Conservation (phyloP, 2,329 filamentous ascomycete genomes). For the Meredithiella fracta region DNA sequence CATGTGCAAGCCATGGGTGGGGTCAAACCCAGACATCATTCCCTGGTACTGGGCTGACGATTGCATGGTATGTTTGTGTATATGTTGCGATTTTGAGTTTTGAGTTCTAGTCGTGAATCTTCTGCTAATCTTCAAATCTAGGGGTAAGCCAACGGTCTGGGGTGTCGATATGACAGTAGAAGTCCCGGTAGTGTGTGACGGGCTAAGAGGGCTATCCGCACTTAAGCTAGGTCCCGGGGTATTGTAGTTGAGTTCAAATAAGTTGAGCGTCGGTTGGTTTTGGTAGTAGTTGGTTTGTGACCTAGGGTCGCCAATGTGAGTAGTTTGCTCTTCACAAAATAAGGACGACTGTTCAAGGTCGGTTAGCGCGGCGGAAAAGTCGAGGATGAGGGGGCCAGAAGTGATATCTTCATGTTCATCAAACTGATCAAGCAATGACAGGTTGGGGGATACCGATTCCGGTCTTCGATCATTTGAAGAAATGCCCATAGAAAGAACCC, state of each 20-base stretch:
- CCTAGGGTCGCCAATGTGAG: neutral
- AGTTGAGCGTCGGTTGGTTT: neutral
- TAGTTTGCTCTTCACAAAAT: neutral
- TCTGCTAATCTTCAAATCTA: neutral
- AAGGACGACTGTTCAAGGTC: slow-evolving; percentile 3
- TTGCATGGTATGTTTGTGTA: neutral
- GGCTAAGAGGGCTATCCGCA: neutral
- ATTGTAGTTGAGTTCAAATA: neutral
- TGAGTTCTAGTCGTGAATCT: slow-evolving; percentile 4
- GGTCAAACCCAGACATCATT: neutral
- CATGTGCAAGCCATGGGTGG: neutral
- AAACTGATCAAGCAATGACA: neutral
- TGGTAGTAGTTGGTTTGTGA: neutral
- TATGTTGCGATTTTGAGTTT: neutral
- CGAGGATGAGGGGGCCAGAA: slow-evolving; percentile 8
- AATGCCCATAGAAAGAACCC: slow-evolving; percentile 9
- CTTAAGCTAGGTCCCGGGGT: neutral
- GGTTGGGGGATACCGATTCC: slow-evolving; percentile 9
- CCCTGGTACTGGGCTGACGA: neutral
- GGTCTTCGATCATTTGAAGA: slow-evolving; percentile 10
- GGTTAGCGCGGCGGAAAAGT: slow-evolving; percentile 4
- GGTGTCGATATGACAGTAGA: neutral
- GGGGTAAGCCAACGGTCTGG: neutral
- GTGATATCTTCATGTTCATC: slow-evolving; percentile 7
- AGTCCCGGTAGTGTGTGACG: neutral